Evolutionary conservation across 768 basidiomycete genomes (phyloP).

Genomic region (Hygrocybe punicea): DNA sequence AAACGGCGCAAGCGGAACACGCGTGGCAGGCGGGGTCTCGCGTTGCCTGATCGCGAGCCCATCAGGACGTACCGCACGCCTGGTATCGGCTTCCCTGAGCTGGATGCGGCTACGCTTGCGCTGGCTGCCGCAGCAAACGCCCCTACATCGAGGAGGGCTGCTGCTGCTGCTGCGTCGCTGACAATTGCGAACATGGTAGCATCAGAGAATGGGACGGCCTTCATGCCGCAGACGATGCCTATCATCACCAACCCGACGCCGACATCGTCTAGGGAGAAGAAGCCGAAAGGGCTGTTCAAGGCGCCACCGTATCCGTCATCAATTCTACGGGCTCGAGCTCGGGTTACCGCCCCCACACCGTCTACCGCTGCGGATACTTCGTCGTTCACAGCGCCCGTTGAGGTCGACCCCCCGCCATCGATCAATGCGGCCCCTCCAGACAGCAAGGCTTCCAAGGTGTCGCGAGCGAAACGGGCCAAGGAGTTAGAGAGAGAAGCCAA

Average conservation of each 20-base stretch:
- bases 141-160: conserved; percentile 74
- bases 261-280: conserved; percentile 57
- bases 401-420: conserved; percentile 53
- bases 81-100: conserved; percentile 78
- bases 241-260: conserved; percentile 38
- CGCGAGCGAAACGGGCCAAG: conserved; percentile 61
- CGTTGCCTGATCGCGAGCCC: conserved; percentile 89
- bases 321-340: conserved; percentile 60
- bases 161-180: conserved; percentile 76
- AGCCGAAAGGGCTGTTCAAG: conserved; percentile 69
- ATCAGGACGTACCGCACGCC: conserved; percentile 89
- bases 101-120: conserved; percentile 68
- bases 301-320: conserved; percentile 54
- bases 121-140: conserved; percentile 61
- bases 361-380: conserved; percentile 68
- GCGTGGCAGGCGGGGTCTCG: conserved; percentile 73
- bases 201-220: conserved; percentile 75
- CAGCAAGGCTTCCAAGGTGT: conserved; percentile 43
- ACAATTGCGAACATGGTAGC: conserved; percentile 93
- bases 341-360: conserved; percentile 54
- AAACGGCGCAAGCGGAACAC: conserved; percentile 83
- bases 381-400: conserved; percentile 55
- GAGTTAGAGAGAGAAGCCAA: conserved; percentile 81
- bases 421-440: conserved; percentile 43
- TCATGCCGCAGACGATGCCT: conserved; percentile 46